Base-by-base conservation (phyloP, 495 filamentous ascomycete genomes). In the Parathielavia appendiculata region DNA sequence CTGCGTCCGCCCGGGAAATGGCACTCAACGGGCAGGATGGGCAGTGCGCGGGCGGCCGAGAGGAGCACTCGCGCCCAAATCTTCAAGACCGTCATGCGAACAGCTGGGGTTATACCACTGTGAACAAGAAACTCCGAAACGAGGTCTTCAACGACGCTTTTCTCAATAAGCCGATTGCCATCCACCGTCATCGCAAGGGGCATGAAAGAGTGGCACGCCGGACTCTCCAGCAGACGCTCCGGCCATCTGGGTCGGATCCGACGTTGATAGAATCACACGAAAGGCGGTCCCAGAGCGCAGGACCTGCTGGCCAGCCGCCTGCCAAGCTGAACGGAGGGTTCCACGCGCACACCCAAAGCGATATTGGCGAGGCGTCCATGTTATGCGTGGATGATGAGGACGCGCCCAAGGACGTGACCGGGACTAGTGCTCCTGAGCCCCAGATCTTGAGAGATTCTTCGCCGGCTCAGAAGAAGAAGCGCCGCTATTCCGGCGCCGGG, bases 81-180 rank as follows among this genome's bases (percentile, higher is more conserved):
- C 56, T 80, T 39, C 71, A 73, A n/a, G 74, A 78, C 12, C 75
- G 76, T 16, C 77, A 78, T 61, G 76, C 78, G n/a, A 81, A 83
- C 56, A 92, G 89, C 69, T 97, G 91, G 95, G 93, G 93, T 13
- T 90, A 91, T n/a, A 98, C 93, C 3, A 92, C 84, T 19, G 88
- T 97, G 20, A 98, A 98, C 66, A 86, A 84, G 56, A 85, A 85
- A 59, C 74, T 98, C 19, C 85, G 91, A 47, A 91, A 96, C 64
- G 88, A 96, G 68, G 92, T 98, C 19, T 85, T 98, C 54, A 85
- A 91, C 55, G 93, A 97, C 68, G 93, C 95, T 0, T 98, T 98
- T 71, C 79, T 88, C 41, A 90, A 90, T 34, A 86, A 91, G 52
- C 83, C 87, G 3, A 86, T 96, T 53, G 73, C 76, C 5, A 75